phyloP scores from a whole-genome alignment of 2,329 filamentous ascomycete genomes.

The Bipolaris victoriae region DNA sequence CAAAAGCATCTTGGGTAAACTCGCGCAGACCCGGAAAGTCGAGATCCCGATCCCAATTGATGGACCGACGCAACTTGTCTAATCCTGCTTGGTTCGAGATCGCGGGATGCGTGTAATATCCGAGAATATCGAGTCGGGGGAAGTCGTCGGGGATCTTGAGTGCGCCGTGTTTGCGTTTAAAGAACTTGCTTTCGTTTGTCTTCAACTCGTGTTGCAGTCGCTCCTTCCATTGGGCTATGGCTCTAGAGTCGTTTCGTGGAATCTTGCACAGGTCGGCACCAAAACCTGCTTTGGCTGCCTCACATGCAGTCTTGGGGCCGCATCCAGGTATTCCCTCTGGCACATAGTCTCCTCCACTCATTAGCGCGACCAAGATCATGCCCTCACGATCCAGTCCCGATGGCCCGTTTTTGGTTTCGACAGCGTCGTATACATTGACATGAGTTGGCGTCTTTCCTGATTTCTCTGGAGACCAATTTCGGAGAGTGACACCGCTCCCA shows the following conservation, averaged over 20 bases:
- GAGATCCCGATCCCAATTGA: conserved; percentile 68
- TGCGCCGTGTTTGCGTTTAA: conserved; percentile 75
- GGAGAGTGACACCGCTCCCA: conserved; percentile 77
- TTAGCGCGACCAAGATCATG: conserved; percentile 91
- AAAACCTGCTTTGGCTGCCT: conserved; percentile 88
- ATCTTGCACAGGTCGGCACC: conserved; percentile 75
- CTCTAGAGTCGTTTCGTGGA: conserved; percentile 63
- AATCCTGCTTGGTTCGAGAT: conserved; percentile 71
- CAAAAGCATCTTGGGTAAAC: conserved; percentile 81
- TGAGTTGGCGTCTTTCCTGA: conserved; percentile 79
- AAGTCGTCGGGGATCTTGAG: conserved; percentile 80
- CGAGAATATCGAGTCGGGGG: conserved; percentile 76
- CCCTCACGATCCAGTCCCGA: conserved; percentile 78
- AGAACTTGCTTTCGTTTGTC: conserved; percentile 83
- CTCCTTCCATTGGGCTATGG: conserved; percentile 72
- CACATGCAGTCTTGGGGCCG: conserved; percentile 85
- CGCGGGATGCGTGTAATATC: conserved; percentile 86
- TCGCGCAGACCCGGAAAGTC: conserved; percentile 71
- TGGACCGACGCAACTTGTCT: conserved; percentile 58
- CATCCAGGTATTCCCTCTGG: conserved; percentile 87
- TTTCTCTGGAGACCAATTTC: conserved; percentile 81
- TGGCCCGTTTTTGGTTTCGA: conserved; percentile 59
- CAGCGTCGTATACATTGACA: conserved; percentile 77
- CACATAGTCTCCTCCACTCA: conserved; percentile 95
- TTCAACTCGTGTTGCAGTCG: conserved; percentile 75